Conservation (phyloP, 495 filamentous ascomycete genomes). For the Gamarada debralockiae region DNA sequence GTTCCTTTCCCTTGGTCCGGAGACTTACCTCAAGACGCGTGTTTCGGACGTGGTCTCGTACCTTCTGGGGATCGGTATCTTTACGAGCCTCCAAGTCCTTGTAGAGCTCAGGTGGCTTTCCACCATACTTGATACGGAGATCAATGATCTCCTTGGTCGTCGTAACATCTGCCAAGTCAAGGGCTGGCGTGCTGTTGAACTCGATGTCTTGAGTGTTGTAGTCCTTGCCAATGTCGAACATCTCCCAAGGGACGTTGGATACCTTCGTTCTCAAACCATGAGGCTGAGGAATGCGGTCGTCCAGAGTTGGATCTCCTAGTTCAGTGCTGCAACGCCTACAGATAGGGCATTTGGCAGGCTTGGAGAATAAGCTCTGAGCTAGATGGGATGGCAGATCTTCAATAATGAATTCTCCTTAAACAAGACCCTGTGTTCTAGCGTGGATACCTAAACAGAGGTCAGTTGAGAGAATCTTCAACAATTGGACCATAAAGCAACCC, state of each 20-base stretch:
- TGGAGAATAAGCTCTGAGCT: conserved; percentile 40
- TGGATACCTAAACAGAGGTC: no score
- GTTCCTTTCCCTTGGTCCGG: neutral
- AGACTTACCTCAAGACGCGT: conserved; percentile 30
- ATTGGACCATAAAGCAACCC: no score
- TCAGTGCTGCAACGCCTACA: conserved; percentile 38
- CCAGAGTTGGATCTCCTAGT: conserved; percentile 38
- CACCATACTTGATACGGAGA: conserved; percentile 39
- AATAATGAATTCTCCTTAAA: conserved; percentile 37
- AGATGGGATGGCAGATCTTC: conserved; percentile 36
- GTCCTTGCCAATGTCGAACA: conserved; percentile 35
- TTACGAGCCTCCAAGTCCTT: conserved; percentile 36
- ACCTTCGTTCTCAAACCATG: conserved; percentile 47
- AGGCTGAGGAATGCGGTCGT: conserved; percentile 42
- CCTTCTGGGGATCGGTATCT: conserved; percentile 41
- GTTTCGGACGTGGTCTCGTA: conserved; percentile 33
- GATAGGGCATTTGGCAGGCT: conserved; percentile 34
- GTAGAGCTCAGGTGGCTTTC: conserved; percentile 33
- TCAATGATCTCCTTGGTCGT: conserved; percentile 43
- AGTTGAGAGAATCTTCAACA: no score
- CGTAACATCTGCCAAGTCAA: conserved; percentile 43
- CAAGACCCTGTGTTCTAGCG: no score
- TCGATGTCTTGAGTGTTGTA: conserved; percentile 42
- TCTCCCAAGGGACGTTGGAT: conserved; percentile 41
- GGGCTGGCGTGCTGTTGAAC: conserved; percentile 43